These are phyloP conservation scores for Eucalyptus grandis DNA, from an alignment of 345 rosid genomes.

Conservation along the genomic window DNA sequence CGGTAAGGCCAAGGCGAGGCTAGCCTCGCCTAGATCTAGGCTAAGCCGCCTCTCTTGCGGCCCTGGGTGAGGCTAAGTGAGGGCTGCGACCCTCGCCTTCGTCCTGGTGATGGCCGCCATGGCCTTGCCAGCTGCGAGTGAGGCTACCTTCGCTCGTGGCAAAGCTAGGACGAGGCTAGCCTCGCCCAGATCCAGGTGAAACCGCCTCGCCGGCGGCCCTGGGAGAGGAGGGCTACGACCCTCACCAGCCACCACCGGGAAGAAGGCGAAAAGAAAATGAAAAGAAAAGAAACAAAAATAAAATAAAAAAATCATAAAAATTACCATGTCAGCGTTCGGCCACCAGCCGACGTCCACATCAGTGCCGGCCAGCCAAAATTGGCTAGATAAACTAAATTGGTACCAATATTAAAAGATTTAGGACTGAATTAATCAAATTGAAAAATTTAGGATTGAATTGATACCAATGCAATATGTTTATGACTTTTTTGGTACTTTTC, in stretches of 20 bases:
- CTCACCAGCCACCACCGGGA: rapidly evolving
- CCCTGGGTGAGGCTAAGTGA: rapidly evolving
- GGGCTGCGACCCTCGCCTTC: rapidly evolving
- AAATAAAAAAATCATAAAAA: no score
- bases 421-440: rapidly evolving
- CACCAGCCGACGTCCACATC: rapidly evolving
- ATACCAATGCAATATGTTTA: rapidly evolving
- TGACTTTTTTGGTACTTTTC: no score
- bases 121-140: rapidly evolving
- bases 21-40: rapidly evolving
- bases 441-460: no score
- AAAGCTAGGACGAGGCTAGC: no score
- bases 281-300: no score
- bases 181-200: rapidly evolving
- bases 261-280: no score
- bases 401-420: no score
- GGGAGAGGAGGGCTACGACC: rapidly evolving
- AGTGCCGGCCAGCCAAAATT: rapidly evolving
- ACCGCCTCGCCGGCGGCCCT: rapidly evolving
- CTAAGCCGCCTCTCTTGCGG: rapidly evolving
- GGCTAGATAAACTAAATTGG: rapidly evolving
- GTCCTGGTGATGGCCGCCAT: rapidly evolving
- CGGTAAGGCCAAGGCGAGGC: rapidly evolving
- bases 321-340: rapidly evolving
- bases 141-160: rapidly evolving